These are phyloP conservation scores for Tricholoma bakamatsutake DNA, from an alignment of 768 basidiomycete genomes.

Conservation along the genomic window DNA sequence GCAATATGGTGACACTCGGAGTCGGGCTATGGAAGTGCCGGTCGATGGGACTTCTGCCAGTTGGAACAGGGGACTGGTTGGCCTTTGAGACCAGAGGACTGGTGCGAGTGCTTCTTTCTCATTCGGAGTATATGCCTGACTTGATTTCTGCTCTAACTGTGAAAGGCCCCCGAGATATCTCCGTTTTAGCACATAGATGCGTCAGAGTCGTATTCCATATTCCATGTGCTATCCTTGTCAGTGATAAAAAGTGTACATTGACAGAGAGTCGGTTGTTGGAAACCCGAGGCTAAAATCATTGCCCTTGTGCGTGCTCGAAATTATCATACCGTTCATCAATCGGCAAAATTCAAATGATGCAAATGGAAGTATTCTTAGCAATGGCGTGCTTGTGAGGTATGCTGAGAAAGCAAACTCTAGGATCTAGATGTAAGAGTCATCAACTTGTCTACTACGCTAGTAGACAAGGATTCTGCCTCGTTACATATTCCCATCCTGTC, in stretches of 20 bases:
- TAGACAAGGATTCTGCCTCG: too few relatives aligned
- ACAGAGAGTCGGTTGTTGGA: background rate
- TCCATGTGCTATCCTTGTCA: background rate
- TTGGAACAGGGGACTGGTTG: slow-evolving; percentile 90
- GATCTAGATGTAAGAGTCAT: too few relatives aligned
- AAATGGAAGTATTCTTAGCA: slow-evolving; percentile 1
- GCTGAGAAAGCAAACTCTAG: background rate
- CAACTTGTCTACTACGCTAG: too few relatives aligned
- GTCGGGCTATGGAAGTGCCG: slow-evolving; percentile 93
- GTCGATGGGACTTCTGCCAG: slow-evolving; percentile 86
- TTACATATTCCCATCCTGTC: too few relatives aligned
- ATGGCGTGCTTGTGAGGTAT: background rate
- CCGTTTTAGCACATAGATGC: background rate
- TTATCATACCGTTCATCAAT: too few relatives aligned
- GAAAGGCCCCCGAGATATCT: slow-evolving; percentile 12
- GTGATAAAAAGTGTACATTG: background rate
- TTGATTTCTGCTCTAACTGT: background rate
- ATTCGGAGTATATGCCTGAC: background rate
- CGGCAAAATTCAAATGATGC: background rate
- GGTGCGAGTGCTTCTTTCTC: slow-evolving; percentile 36
- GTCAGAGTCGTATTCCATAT: too few relatives aligned
- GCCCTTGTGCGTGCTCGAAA: too few relatives aligned
- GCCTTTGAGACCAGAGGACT: slow-evolving; percentile 80
- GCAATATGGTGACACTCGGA: slow-evolving; percentile 71
- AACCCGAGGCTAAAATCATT: too few relatives aligned